A percentile compares a stretch with the other conserved stretches of the same genome.
phyloP scores from a whole-genome alignment of 768 basidiomycete genomes.

The Lactarius deliciosus region DNA sequence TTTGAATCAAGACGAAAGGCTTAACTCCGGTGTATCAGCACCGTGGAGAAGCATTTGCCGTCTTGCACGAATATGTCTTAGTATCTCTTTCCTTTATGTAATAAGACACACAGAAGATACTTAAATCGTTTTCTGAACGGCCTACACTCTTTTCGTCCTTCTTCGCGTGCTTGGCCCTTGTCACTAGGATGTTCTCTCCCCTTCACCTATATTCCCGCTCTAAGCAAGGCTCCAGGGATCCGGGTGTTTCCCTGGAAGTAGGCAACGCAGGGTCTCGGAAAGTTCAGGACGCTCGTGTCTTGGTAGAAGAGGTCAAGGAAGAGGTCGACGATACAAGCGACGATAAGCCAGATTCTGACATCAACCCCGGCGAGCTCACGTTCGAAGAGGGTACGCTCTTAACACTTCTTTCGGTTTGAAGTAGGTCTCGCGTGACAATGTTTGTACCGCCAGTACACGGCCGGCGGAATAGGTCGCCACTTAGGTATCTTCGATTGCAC shows the following conservation, averaged over 20 bases:
- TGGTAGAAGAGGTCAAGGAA: neutral
- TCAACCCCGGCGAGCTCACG: constrained; percentile 46
- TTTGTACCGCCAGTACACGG: constrained; percentile 39
- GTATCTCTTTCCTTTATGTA: too few relatives aligned
- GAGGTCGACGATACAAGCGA: too few relatives aligned
- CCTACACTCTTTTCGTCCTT: neutral
- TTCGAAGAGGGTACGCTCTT: constrained; percentile 48
- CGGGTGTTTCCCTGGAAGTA: neutral
- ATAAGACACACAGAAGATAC: neutral
- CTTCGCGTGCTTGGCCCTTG: too few relatives aligned
- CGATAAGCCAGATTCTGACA: constrained; percentile 12
- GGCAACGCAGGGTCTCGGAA: neutral
- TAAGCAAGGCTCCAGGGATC: neutral
- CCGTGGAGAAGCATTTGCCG: too few relatives aligned
- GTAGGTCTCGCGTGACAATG: neutral
- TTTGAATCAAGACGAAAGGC: neutral
- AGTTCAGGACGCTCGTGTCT: neutral
- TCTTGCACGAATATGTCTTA: too few relatives aligned
- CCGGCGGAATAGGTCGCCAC: constrained; percentile 59
- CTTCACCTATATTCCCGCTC: neutral
- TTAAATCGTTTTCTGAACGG: neutral
- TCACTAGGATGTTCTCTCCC: neutral
- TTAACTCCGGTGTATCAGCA: neutral
- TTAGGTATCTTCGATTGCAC: constrained; percentile 57
- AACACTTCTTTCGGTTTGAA: neutral